phyloP scores from a whole-genome alignment of 495 filamentous ascomycete genomes.

The Elaphomyces granulatus region DNA sequence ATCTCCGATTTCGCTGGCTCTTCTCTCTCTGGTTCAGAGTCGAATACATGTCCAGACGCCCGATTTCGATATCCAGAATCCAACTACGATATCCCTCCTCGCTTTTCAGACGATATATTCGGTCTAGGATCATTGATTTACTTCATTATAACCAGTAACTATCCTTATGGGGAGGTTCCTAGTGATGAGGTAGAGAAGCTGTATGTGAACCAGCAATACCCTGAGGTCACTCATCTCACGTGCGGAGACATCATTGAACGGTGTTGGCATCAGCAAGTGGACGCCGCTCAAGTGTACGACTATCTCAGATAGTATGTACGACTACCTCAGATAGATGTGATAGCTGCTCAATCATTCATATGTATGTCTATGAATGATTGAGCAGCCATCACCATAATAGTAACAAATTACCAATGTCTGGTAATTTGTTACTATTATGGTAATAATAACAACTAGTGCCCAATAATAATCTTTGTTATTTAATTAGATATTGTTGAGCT shows the following conservation, averaged over 20 bases:
- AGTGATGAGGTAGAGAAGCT: conserved; percentile 15
- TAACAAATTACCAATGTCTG: too few species aligned
- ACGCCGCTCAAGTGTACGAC: conserved; percentile 7
- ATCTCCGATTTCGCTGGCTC: conserved; percentile 18
- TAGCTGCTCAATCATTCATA: too few species aligned
- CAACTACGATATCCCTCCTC: not conserved
- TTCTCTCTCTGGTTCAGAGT: conserved; percentile 2
- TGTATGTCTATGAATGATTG: too few species aligned
- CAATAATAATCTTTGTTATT: too few species aligned
- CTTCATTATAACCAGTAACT: conserved; percentile 11
- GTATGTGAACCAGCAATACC: conserved; percentile 14
- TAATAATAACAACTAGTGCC: too few species aligned
- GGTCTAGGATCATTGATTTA: conserved; percentile 18
- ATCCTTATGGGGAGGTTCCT: conserved; percentile 13
- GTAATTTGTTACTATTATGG: too few species aligned
- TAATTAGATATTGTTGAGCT: too few species aligned
- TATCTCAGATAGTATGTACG: too few species aligned
- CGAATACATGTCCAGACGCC: not conserved
- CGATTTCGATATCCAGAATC: not conserved
- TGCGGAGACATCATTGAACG: conserved; percentile 16
- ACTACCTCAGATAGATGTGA: too few species aligned
- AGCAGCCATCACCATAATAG: too few species aligned
- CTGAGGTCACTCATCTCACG: conserved; percentile 10
- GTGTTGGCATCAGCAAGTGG: conserved; percentile 12
- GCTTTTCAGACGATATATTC: conserved; percentile 6